Evolutionary conservation across 306 rosid species (phyloP), one percentile per base, ranked within the genome.

Genomic region (Mimosa bimucronata): DNA sequence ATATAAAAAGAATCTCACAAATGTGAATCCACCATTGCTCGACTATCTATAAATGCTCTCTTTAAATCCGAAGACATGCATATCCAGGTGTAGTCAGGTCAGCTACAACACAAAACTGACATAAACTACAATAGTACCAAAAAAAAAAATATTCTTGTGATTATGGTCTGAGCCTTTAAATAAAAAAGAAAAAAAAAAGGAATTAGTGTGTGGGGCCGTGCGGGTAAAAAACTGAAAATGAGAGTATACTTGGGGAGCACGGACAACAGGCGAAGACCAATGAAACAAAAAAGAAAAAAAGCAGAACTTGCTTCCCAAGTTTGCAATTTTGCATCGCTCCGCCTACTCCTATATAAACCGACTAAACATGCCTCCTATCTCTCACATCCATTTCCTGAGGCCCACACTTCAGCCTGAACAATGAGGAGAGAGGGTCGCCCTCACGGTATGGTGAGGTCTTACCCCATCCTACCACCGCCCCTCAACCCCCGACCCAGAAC

Each of bases 391-490:
- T 44, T 23, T 57, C 66, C n/a, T n/a, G 12, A 53, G 21, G 61
- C 61, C 28, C 61, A 19, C 10, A 2, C 26, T 2, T 1, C 12
- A n/a, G 26, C 26, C 3, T 1, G 21, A 7, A 8, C 26, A 7
- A 95, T 95, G 98, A 95, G 82, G 89, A 88, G 95, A 29, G 92
- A 88, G 85, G 92, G 97, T 88, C 91, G 91, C 19, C 97, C 92
- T 61, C 97, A 92, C 52, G 97, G 97, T 13, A 85, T 90, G 95
- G 92, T 92, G 10, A 86, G 89, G 74, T 77, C 97, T 62, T 69
- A 8, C 44, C 44, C 25, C 76, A 76, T 91, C 86, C 77, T 88
- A 64, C 97, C 94, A 2, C 23, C 74, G 0, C 44, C 86, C 15
- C 55, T 77, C 21, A 85, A 85, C 80, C 92, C 89, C 1, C 89